phyloP scores from a whole-genome alignment of 2,329 filamentous ascomycete species.

The Aplosporella prunicola region DNA sequence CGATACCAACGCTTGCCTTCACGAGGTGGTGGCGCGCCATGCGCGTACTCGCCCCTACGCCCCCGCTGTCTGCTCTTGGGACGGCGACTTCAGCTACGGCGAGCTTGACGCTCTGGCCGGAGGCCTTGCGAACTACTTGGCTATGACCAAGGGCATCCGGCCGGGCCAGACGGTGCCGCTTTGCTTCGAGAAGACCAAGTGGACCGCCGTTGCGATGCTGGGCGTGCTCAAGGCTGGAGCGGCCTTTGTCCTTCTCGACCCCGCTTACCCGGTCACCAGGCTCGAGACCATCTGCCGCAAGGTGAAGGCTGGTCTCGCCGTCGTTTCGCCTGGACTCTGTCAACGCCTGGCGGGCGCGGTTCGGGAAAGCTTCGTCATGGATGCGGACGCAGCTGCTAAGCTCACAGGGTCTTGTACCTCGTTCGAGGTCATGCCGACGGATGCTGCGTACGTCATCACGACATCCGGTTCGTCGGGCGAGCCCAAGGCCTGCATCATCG shows the following conservation, averaged over 20 bases:
- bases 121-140: slow-evolving; percentile 33
- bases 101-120: slow-evolving; percentile 31
- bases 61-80: slow-evolving; percentile 42
- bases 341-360: neutral
- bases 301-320: neutral
- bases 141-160: slow-evolving; percentile 19
- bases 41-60: slow-evolving; percentile 30
- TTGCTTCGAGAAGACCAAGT: slow-evolving; percentile 13
- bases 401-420: neutral
- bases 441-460: slow-evolving; percentile 16
- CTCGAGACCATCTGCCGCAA: neutral
- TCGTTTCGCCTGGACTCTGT: neutral
- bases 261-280: slow-evolving; percentile 4
- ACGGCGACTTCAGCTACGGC: slow-evolving; percentile 39
- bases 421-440: neutral
- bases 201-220: slow-evolving; percentile 26
- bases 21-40: slow-evolving; percentile 37
- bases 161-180: neutral
- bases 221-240: slow-evolving; percentile 25
- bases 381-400: neutral
- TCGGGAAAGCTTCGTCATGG: neutral
- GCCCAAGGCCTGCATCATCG: slow-evolving; percentile 22
- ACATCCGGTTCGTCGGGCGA: slow-evolving; percentile 18
- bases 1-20: slow-evolving; percentile 35
- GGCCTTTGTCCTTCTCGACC: slow-evolving; percentile 21